Conservation (phyloP, 129 eudicot species). For the Apium graveolens region DNA sequence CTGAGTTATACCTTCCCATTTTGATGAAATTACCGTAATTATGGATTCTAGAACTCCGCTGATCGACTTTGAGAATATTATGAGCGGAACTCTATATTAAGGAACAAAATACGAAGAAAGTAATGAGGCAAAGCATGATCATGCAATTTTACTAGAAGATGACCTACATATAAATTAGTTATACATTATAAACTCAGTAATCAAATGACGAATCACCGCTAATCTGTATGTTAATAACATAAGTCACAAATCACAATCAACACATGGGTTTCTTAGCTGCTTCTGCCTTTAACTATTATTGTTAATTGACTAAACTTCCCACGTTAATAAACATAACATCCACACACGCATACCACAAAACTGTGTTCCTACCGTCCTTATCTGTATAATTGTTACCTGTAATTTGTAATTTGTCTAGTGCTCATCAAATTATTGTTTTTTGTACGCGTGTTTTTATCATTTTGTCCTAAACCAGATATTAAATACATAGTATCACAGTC, state of each 20-base stretch:
- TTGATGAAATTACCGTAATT: no score
- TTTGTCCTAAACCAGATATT: not conserved
- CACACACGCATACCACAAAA: not conserved
- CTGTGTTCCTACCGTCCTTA: not conserved
- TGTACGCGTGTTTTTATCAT: not conserved
- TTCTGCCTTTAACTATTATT: not conserved
- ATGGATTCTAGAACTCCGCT: no score
- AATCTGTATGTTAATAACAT: not conserved
- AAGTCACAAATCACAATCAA: conserved; percentile 1
- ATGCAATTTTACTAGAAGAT: not conserved
- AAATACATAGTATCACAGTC: not conserved
- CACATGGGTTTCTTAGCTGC: not conserved
- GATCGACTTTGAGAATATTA: no score
- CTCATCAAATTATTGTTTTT: not conserved
- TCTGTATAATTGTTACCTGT: not conserved
- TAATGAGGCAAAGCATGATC: not conserved
- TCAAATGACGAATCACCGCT: not conserved
- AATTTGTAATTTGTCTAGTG: not conserved
- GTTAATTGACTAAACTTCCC: not conserved
- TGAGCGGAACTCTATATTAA: no score
- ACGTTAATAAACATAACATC: not conserved
- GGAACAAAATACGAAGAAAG: no score
- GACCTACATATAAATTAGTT: not conserved
- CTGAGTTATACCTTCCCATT: not conserved
- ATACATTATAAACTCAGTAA: no score